phyloP scores from a whole-genome alignment of 2,329 filamentous ascomycete genomes.

The Microdochium paspali region DNA sequence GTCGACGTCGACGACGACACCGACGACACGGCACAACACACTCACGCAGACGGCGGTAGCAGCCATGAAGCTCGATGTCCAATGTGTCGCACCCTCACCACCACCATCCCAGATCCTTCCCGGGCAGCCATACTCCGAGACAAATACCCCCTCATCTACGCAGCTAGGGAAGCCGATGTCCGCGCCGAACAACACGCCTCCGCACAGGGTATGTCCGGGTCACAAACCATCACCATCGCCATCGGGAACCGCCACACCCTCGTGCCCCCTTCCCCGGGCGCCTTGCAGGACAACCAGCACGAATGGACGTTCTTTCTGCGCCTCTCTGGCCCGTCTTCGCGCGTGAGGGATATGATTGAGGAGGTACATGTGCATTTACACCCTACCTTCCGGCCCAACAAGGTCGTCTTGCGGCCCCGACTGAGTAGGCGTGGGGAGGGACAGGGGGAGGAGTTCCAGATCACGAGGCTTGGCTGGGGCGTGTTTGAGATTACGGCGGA shows the following conservation, averaged over 20 bases:
- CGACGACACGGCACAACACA: slow-evolving; percentile 15
- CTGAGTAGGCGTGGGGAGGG: too few relatives aligned
- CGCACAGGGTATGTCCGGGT: slow-evolving; percentile 11
- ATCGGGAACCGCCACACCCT: slow-evolving; percentile 30
- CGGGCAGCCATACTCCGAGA: slow-evolving; percentile 16
- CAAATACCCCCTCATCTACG: slow-evolving; percentile 24
- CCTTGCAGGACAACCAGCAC: slow-evolving; percentile 22
- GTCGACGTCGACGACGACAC: slow-evolving; percentile 24
- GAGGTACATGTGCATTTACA: slow-evolving; percentile 30
- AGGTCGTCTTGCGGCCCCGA: too few relatives aligned
- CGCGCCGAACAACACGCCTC: slow-evolving; percentile 7
- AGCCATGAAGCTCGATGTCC: slow-evolving; percentile 29
- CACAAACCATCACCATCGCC: slow-evolving; percentile 29
- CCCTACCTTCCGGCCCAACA: slow-evolving; percentile 28
- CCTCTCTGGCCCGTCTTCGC: slow-evolving; percentile 26
- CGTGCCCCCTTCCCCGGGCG: slow-evolving; percentile 10
- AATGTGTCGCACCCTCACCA: slow-evolving; percentile 31
- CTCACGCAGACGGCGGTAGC: slow-evolving; percentile 6
- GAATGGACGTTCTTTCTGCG: slow-evolving; percentile 35
- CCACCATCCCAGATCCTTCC: slow-evolving; percentile 16
- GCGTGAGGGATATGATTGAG: slow-evolving; percentile 32
- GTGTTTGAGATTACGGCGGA: slow-evolving; percentile 26
- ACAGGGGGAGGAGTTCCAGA: slow-evolving; percentile 25
- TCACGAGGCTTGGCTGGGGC: slow-evolving; percentile 30
- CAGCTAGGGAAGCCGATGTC: slow-evolving; percentile 23